Conservation (phyloP, 225 moss, liverwort and hornwort species). For the Sphagnum tenellum region DNA sequence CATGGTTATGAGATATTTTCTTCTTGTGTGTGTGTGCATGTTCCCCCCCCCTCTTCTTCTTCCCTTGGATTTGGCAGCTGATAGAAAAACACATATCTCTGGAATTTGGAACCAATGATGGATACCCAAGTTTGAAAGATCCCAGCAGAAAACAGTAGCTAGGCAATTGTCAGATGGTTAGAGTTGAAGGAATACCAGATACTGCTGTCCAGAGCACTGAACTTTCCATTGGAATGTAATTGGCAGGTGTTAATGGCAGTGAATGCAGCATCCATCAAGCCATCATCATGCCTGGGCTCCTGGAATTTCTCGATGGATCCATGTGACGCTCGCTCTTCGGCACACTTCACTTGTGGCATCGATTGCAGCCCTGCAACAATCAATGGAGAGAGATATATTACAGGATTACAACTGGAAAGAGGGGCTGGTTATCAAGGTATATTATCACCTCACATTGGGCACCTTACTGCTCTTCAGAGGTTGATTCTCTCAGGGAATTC, state of each 20-base stretch:
- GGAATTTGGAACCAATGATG: too few relatives aligned
- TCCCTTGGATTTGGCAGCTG: too few relatives aligned
- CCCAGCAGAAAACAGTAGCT: too few relatives aligned
- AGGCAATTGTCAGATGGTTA: too few relatives aligned
- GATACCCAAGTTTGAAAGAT: too few relatives aligned
- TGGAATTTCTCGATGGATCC: slow-evolving; percentile 43
- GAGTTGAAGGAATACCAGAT: too few relatives aligned
- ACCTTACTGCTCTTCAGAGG: slow-evolving; percentile 28
- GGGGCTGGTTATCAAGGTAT: slow-evolving; percentile 31
- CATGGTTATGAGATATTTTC: too few relatives aligned
- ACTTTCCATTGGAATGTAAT: too few relatives aligned
- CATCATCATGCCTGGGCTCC: slow-evolving; percentile 29
- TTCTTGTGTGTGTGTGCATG: too few relatives aligned
- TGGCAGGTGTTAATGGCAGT: slow-evolving; percentile 39
- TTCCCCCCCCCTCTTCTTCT: too few relatives aligned
- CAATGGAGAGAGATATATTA: slow-evolving; percentile 19
- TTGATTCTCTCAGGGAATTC: slow-evolving; percentile 26
- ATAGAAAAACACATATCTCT: too few relatives aligned
- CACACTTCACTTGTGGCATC: slow-evolving; percentile 25
- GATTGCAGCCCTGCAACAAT: slow-evolving; percentile 21
- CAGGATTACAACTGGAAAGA: slow-evolving; percentile 32
- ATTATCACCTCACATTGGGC: slow-evolving; percentile 34
- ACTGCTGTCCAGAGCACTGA: too few relatives aligned
- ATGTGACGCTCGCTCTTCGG: slow-evolving; percentile 17
- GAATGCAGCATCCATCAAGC: slow-evolving; percentile 33